phyloP scores from a whole-genome alignment of 2,329 filamentous ascomycete genomes.

The Drechslera avenae region DNA sequence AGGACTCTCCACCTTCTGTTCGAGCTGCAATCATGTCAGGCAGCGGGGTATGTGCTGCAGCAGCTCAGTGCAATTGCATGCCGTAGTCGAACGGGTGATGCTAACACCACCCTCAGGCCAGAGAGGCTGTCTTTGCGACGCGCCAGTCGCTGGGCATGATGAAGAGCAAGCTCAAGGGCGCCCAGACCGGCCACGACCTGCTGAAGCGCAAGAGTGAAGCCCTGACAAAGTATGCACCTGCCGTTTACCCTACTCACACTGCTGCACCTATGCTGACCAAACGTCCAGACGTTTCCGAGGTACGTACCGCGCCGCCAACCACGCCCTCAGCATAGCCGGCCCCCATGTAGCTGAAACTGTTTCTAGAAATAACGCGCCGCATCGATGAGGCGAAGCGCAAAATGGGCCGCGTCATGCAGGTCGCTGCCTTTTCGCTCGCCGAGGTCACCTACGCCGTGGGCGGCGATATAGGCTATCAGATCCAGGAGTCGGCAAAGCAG shows the following conservation, averaged over 20 bases:
- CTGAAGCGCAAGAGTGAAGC: constrained; percentile 98
- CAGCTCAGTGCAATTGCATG: constrained; percentile 20
- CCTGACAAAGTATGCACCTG: constrained; percentile 78
- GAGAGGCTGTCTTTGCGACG: constrained; percentile 96
- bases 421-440: constrained; percentile 94
- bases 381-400: constrained; percentile 99
- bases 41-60: constrained; percentile 53
- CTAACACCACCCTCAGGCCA: constrained; percentile 65
- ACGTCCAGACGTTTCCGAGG: constrained; percentile 79
- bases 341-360: constrained; percentile 31
- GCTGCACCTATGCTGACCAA: constrained; percentile 21
- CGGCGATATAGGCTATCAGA: constrained; percentile 91
- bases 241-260: not conserved
- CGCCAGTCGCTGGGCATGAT: constrained; percentile 95
- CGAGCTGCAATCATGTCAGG: constrained; percentile 56
- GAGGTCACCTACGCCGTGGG: constrained; percentile 98
- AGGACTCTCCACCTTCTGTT: constrained; percentile 6
- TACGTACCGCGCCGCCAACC: constrained; percentile 58
- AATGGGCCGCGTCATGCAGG: constrained; percentile 99
- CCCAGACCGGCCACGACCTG: constrained; percentile 80
- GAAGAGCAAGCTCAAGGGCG: constrained; percentile 95
- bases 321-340: not conserved
- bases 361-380: constrained; percentile 82
- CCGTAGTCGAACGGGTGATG: constrained; percentile 16
- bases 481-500: constrained; percentile 92